phyloP scores from a whole-genome alignment of 768 basidiomycete genomes.

The Cyclocybe cylindracea region DNA sequence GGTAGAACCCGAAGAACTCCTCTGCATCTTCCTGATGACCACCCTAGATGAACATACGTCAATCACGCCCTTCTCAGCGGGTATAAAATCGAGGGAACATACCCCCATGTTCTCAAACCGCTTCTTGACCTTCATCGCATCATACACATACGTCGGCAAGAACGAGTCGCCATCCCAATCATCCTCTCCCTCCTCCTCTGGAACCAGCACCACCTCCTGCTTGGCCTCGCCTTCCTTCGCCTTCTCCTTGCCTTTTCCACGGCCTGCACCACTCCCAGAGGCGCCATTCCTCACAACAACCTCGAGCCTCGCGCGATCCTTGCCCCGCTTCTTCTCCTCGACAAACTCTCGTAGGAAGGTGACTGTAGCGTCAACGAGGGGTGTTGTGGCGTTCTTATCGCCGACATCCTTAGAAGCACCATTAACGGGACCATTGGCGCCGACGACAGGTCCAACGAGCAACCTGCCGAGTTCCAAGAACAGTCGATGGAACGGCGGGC shows the following conservation, averaged over 20 bases:
- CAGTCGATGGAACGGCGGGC: conserved; percentile 79
- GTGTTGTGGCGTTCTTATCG: conserved; percentile 37
- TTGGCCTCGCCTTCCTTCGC: conserved; percentile 26
- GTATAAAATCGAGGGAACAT: conserved; percentile 6
- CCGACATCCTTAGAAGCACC: conserved; percentile 4
- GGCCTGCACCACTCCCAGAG: not conserved
- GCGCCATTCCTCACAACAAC: conserved; percentile 20
- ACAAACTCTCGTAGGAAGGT: conserved; percentile 81
- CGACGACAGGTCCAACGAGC: conserved; percentile 26
- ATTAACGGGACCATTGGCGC: conserved; percentile 1
- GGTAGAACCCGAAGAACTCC: conserved; percentile 97
- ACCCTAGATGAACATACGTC: conserved; percentile 42
- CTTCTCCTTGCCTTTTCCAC: conserved; percentile 28
- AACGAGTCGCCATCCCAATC: conserved; percentile 67
- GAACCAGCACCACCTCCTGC: not conserved
- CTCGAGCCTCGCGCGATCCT: conserved; percentile 18
- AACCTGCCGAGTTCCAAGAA: conserved; percentile 71
- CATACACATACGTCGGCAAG: conserved; percentile 84
- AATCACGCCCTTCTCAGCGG: not conserved
- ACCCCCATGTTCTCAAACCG: conserved; percentile 93
- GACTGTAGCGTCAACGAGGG: conserved; percentile 68
- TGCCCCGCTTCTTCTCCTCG: conserved; percentile 26
- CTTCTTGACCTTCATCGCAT: conserved; percentile 92
- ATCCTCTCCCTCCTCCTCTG: conserved; percentile 45
- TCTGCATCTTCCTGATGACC: conserved; percentile 98